Evolutionary conservation across 805 yeast genomes (phyloP).

Genomic region (Torulaspora microellipsoides): DNA sequence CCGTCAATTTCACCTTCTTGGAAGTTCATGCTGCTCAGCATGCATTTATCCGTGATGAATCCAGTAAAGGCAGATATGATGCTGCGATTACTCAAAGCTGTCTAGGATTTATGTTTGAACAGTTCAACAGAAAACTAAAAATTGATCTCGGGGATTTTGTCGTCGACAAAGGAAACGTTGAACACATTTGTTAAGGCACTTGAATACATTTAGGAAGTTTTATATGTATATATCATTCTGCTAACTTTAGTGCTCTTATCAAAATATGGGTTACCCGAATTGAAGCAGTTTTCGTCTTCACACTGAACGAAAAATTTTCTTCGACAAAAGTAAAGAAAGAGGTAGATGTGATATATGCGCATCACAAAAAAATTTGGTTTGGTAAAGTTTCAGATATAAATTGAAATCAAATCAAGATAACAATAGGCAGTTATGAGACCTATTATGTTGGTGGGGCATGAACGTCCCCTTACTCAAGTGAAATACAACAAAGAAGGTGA

Average conservation of each 20-base stretch:
- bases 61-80: constrained; percentile 76
- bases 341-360: no score
- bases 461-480: constrained; percentile 95
- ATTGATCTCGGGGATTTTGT: constrained; percentile 63
- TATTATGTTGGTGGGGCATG: constrained; percentile 82
- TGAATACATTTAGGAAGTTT: no score
- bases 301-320: no score
- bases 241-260: no score
- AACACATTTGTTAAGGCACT: constrained; percentile 53
- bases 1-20: constrained; percentile 62
- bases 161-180: constrained; percentile 46
- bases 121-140: constrained; percentile 64
- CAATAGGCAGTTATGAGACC: constrained; percentile 49
- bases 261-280: no score
- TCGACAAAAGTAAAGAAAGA: no score
- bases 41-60: constrained; percentile 76
- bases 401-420: no score
- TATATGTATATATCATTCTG: no score
- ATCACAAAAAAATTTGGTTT: no score
- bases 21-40: constrained; percentile 80
- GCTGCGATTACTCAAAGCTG: constrained; percentile 70
- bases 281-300: no score
- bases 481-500: constrained; percentile 96
- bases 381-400: constrained; percentile 2
- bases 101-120: constrained; percentile 61